phyloP scores from a whole-genome alignment of 1,284 basidiomycete species.

The Cystobasidium sp. region DNA sequence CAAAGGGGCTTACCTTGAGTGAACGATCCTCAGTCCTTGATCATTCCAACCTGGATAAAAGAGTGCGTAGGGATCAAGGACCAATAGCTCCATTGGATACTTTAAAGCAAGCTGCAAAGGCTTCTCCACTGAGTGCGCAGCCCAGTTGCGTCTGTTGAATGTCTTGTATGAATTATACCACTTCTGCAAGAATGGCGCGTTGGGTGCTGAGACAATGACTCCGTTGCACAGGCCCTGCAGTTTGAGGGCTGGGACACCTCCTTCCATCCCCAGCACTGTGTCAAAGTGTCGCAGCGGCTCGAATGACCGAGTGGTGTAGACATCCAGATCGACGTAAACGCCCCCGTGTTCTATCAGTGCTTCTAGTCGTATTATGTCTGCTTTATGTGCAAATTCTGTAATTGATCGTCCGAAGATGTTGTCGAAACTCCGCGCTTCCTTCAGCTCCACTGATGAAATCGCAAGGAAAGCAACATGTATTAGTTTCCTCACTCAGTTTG shows the following conservation, averaged over 20 bases:
- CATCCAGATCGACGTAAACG: slow-evolving; percentile 62
- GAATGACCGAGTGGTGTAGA: slow-evolving; percentile 40
- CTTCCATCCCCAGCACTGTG: slow-evolving; percentile 60
- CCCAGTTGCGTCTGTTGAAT: slow-evolving; percentile 54
- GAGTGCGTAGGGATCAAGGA: slow-evolving; percentile 59
- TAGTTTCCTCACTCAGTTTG: neutral
- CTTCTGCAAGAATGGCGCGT: slow-evolving; percentile 57
- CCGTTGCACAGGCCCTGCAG: slow-evolving; percentile 60
- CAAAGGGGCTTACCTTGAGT: slow-evolving; percentile 24
- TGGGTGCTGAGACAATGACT: slow-evolving; percentile 59
- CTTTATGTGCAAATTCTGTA: slow-evolving; percentile 58
- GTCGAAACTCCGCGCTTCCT: slow-evolving; percentile 45
- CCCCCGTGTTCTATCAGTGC: slow-evolving; percentile 59
- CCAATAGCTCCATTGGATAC: slow-evolving; percentile 59
- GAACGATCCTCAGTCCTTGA: slow-evolving; percentile 32
- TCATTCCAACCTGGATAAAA: slow-evolving; percentile 60
- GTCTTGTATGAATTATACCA: slow-evolving; percentile 57
- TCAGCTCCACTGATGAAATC: slow-evolving; percentile 23
- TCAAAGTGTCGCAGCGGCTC: slow-evolving; percentile 48
- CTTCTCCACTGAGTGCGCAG: slow-evolving; percentile 22
- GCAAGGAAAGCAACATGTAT: neutral
- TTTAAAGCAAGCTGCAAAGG: slow-evolving; percentile 33
- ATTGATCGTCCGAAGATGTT: slow-evolving; percentile 52
- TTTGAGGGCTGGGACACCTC: slow-evolving; percentile 50
- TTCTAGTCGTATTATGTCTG: slow-evolving; percentile 58